Base-by-base conservation (phyloP, 306 rosid species). In the Oxytropis ochrocephala region DNA sequence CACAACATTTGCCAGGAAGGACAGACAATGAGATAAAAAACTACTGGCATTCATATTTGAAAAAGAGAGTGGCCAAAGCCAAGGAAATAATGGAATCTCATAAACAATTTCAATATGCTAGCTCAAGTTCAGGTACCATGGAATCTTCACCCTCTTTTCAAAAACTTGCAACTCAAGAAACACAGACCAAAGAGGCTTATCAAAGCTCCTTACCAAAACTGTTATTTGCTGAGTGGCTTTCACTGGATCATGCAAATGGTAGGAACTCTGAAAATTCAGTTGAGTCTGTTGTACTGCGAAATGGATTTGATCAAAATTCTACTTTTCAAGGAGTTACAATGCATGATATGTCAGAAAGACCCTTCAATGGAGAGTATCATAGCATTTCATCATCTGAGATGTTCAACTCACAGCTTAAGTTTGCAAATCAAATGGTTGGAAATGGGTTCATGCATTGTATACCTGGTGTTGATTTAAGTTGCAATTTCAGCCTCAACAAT, bases 1-100 rank as follows among this genome's bases (percentile, higher is more conserved):
- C 97, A 17, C 92, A 85, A 24, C 84, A 91, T 80, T 83, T 94
- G 70, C 84, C 96, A 0, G 99, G 97, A 83, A 89, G 97, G 65
- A 94, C 99, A 3, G 97, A 94, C 64, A 94, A 94, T 70, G 99
- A 91, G 73, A 91, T 94, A 8, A 94, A 94, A 70, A 94, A 94
- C 82, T 84, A 83, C 38, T 94, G 99, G 97, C 97, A 94, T 66
- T 94, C 99, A n/a, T 85, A 91, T 83, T 52, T 94, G 86, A 94
- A 94, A 73, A 94, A 94, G 81, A 89, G 75, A 77, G 75, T 87
- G 67, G 75, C 81, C 54, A 88, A 87, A 82, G 77, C 89, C 60
- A 81, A 75, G 74, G 83, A 78, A 78, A 57, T 74, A 78, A 57
- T 74, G 30, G 78, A 65, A 29, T 71, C 72, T 69, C 84, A 24